Percentiles rank a stretch among this genome's conserved stretches.
Evolutionary conservation across 2,329 filamentous ascomycete species (phyloP).

Genomic region (Aaosphaeria arxii): DNA sequence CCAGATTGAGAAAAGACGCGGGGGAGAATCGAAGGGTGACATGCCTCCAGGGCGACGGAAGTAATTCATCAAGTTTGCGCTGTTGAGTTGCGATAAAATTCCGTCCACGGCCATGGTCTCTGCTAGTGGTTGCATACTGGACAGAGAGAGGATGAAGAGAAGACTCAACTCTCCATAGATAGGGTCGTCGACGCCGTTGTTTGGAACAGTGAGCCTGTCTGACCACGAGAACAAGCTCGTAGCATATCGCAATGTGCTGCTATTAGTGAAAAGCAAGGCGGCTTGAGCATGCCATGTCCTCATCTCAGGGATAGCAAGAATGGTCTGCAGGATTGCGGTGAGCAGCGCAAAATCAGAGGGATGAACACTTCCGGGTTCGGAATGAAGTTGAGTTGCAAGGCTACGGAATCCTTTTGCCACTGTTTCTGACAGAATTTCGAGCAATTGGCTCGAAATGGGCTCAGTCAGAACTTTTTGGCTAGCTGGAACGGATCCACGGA

Average conservation of each 20-base stretch:
- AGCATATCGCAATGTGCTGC: constrained; percentile 73
- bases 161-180: constrained; percentile 92
- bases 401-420: constrained; percentile 80
- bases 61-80: constrained; percentile 74
- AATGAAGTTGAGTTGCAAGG: constrained; percentile 78
- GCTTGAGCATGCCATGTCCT: constrained; percentile 56
- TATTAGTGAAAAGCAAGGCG: constrained; percentile 51
- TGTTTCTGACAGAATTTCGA: constrained; percentile 77
- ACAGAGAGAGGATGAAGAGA: constrained; percentile 84
- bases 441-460: constrained; percentile 44
- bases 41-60: constrained; percentile 67
- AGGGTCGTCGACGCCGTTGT: constrained; percentile 66
- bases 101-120: constrained; percentile 89
- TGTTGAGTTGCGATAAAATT: constrained; percentile 73
- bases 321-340: constrained; percentile 83
- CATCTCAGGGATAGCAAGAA: constrained; percentile 74
- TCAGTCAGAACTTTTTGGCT: constrained; percentile 42
- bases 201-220: constrained; percentile 66
- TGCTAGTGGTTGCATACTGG: constrained; percentile 73
- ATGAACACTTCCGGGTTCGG: constrained; percentile 61
- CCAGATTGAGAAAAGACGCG: constrained; percentile 86
- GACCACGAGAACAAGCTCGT: constrained; percentile 92
- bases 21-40: constrained; percentile 73
- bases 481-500: constrained; percentile 28
- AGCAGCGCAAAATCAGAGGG: constrained; percentile 84